These are phyloP conservation scores for Neoscytalidium dimidiatum DNA, from an alignment of 2,329 filamentous ascomycete genomes.

Conservation along the genomic window DNA sequence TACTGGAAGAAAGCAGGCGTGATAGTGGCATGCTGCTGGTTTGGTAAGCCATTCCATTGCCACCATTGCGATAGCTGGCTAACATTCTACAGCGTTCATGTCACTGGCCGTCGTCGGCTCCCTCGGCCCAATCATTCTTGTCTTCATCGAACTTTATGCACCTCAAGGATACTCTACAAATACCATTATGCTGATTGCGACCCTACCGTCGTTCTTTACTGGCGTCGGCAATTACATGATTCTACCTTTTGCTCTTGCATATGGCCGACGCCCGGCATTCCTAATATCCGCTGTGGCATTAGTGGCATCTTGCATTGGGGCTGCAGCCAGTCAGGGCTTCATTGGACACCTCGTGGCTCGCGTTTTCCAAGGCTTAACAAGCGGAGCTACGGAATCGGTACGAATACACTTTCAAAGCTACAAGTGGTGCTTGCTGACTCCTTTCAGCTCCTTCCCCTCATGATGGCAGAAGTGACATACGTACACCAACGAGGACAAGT, in stretches of 20 bases:
- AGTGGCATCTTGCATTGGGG: constrained; percentile 26
- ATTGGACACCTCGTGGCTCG: not conserved
- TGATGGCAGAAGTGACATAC: constrained; percentile 44
- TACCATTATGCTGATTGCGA: not conserved
- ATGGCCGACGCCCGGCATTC: constrained; percentile 41
- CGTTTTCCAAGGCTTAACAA: not conserved
- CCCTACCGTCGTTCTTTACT: not conserved
- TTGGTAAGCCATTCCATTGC: constrained; percentile 22
- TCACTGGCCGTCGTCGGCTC: not conserved
- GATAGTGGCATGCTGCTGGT: constrained; percentile 32
- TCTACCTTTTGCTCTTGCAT: constrained; percentile 41
- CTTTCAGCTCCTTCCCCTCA: constrained; percentile 42
- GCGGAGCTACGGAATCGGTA: not conserved
- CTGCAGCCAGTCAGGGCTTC: not conserved
- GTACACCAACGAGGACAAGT: constrained; percentile 41
- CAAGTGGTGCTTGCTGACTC: constrained; percentile 21
- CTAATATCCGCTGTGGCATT: constrained; percentile 38
- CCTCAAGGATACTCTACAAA: not conserved
- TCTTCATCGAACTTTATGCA: not conserved
- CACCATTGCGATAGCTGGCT: not conserved
- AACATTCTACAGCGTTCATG: not conserved
- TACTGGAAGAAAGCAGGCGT: constrained; percentile 28
- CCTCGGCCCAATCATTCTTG: not conserved
- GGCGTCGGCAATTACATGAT: not conserved
- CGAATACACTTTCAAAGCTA: not conserved